Percentiles rank a stretch among this genome's conserved stretches.
phyloP scores from a whole-genome alignment of 2,329 filamentous ascomycete genomes.

The Cercospora zeina region DNA sequence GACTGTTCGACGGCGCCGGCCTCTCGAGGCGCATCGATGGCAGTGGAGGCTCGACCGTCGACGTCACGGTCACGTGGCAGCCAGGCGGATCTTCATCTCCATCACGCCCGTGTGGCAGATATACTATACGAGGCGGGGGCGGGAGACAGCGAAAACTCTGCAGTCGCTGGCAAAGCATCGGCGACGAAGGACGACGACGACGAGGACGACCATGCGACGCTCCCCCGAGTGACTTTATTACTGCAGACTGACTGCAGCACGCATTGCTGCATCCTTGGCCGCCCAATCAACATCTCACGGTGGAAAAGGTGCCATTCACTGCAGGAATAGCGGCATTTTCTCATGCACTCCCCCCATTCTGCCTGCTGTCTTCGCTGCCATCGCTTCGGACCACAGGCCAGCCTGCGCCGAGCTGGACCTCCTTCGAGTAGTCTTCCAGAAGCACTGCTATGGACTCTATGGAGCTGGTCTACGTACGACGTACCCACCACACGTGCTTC shows the following conservation, averaged over 20 bases:
- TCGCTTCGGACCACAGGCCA: slow-evolving; percentile 3
- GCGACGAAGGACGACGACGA: not conserved
- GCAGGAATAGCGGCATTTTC: slow-evolving; percentile 3
- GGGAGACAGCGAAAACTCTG: not conserved
- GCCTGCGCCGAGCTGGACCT: not conserved
- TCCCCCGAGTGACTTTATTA: not conserved
- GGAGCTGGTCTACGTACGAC: too few relatives aligned
- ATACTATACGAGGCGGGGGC: not conserved
- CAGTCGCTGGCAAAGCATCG: not conserved
- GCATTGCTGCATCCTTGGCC: not conserved
- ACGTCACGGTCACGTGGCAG: not conserved
- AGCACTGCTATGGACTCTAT: not conserved
- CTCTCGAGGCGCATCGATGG: not conserved
- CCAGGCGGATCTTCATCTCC: not conserved
- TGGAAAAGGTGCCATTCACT: not conserved
- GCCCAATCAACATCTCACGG: not conserved
- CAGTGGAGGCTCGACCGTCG: not conserved
- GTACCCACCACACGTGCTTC: not conserved
- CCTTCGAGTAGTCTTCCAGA: slow-evolving; percentile 11
- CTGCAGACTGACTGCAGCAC: not conserved
- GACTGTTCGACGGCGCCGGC: not conserved
- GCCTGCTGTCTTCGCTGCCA: slow-evolving; percentile 1
- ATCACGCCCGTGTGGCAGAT: not conserved
- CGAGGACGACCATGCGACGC: slow-evolving; percentile 1
- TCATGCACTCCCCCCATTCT: slow-evolving; percentile 3